Base-by-base conservation (phyloP, 257 asterid species). In the Avicennia marina region DNA sequence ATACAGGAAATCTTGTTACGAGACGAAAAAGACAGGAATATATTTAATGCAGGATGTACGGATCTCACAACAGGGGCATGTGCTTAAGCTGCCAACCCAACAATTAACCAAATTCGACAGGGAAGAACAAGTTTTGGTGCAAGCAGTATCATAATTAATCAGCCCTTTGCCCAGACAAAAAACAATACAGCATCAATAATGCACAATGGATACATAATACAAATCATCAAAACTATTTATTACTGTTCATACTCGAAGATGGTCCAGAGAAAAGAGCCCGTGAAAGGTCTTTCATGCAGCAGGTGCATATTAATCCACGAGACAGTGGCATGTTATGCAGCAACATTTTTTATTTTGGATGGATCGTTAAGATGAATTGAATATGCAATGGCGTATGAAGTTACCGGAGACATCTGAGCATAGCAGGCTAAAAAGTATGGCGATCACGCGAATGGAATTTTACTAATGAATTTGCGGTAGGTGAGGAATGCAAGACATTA, bases 31-130 rank as follows among this genome's bases (percentile, higher is more conserved):
- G 68, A 73, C 56, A 60, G 42, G 61, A 54, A 44, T 47, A 65
- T 66, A 54, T 51, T 39, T 50, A 66, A 56, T 27, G 67, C 72
- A 60, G 41, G 63, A 53, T 66, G 47, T 63, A 62, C 67, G 67
- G 78, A 85, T 77, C 90, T 82, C 65, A 51, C 58, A 65, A 76
- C 83, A 63, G 19, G 26, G 49, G 53, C 95, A 81, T 72, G 89
- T 80, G 89, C 67, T 51, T 57, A 33, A 32, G 11, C 75, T 50
- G 68, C 54, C 72, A 55, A n/a, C 31, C 63, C 63, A 49, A 61
- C 41, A 10, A 22, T 39, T 13, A 60, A 22, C 68, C 18, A 60
- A 62, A 39, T n/a, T n/a, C n/a, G 42, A 24, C 2, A 54, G 32
- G 34, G 41, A 26, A 24, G 2, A 33, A 9, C 11, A 8, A 52